A percentile compares a stretch with the other conserved stretches of the same genome.
Evolutionary conservation across 2,329 filamentous ascomycete species (phyloP).

Genomic region (Aspergillus cejpii): DNA sequence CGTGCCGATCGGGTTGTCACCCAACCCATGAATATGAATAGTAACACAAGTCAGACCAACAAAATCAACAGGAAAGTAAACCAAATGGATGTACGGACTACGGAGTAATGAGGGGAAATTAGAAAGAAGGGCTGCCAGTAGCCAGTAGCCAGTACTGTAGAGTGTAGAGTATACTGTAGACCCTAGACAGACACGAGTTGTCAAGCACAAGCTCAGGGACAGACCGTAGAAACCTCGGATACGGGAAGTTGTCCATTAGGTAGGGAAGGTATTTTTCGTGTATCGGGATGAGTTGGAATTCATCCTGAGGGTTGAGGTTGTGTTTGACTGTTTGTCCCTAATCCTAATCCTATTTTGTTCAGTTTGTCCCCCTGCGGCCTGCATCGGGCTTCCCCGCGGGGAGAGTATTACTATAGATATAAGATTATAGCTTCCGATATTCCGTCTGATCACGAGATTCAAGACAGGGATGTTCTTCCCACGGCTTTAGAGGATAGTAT

Average conservation of each 20-base stretch:
- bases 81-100: no score
- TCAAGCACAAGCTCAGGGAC: conserved; percentile 5
- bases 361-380: no score
- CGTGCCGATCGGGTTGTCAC: not conserved
- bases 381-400: conserved; percentile 25
- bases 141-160: no score
- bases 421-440: no score
- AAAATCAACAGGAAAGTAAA: not conserved
- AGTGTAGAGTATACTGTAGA: no score
- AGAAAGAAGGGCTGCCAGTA: conserved; percentile 7
- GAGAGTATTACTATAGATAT: conserved; percentile 12
- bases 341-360: no score
- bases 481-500: no score
- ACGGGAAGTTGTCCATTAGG: not conserved
- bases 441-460: conserved; percentile 17
- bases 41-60: not conserved
- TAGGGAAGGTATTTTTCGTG: conserved; percentile 9
- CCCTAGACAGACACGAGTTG: no score
- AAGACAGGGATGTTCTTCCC: no score
- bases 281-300: not conserved
- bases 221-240: conserved; percentile 15
- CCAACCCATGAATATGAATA: no score
- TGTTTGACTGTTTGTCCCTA: no score
- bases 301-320: no score
- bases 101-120: conserved; percentile 10